Percentiles rank a stretch among this genome's conserved stretches.
phyloP scores from a whole-genome alignment of 2,329 filamentous ascomycete species.

The Aspergillus awamori region DNA sequence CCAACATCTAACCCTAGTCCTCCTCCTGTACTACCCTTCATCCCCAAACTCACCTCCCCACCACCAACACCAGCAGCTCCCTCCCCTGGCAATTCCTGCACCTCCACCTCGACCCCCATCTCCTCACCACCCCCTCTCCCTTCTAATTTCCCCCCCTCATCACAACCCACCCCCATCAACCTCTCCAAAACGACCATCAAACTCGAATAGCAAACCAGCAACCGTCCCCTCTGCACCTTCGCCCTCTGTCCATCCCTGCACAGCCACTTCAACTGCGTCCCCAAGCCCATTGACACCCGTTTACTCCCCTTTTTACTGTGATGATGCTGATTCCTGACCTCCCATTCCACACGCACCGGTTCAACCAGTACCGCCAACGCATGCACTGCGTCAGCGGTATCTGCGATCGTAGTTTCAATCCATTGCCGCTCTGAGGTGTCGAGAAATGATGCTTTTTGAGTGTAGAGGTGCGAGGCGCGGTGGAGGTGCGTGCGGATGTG shows the following conservation, averaged over 20 bases:
- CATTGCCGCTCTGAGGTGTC: too few relatives aligned
- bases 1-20: neutral
- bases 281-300: slow-evolving; percentile 4
- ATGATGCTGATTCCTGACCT: too few relatives aligned
- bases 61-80: too few relatives aligned
- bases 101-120: neutral
- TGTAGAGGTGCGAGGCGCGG: too few relatives aligned
- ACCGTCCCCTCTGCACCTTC: slow-evolving; percentile 16
- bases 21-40: neutral
- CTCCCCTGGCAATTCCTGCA: neutral
- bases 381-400: too few relatives aligned
- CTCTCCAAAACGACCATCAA: slow-evolving; percentile 24
- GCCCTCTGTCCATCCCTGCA: slow-evolving; percentile 20
- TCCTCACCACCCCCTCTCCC: neutral
- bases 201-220: slow-evolving; percentile 24
- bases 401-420: too few relatives aligned
- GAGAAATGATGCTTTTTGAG: too few relatives aligned
- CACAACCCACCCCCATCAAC: slow-evolving; percentile 12
- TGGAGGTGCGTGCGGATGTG: too few relatives aligned
- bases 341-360: too few relatives aligned
- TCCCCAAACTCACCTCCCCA: neutral
- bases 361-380: too few relatives aligned
- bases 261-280: slow-evolving; percentile 26
- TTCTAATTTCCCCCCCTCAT: neutral
- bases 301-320: too few relatives aligned